These are phyloP conservation scores for Fusarium nurragi DNA, from an alignment of 2,329 filamentous ascomycete genomes.

Conservation along the genomic window DNA sequence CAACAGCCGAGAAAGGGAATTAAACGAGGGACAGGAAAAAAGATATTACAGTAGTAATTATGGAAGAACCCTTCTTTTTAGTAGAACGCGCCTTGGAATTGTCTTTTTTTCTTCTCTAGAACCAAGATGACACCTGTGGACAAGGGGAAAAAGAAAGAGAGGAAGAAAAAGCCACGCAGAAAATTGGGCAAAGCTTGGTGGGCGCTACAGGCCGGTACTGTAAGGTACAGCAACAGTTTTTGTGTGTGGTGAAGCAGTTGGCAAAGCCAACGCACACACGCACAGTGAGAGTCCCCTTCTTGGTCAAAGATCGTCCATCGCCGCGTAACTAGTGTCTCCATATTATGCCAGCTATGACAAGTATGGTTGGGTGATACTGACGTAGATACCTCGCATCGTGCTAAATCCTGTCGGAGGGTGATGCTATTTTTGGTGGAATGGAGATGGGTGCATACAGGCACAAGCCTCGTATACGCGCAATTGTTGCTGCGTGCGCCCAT, in stretches of 20 bases:
- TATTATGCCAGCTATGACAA: neutral
- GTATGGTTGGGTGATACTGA: slow-evolving; percentile 25
- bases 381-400: slow-evolving; percentile 17
- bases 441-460: neutral
- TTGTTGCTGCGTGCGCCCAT: slow-evolving; percentile 9
- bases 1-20: slow-evolving; percentile 16
- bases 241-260: neutral
- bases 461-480: slow-evolving; percentile 33
- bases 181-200: neutral
- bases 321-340: slow-evolving; percentile 31
- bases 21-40: slow-evolving; percentile 22
- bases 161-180: slow-evolving; percentile 5
- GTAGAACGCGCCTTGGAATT: neutral
- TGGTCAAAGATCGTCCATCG: slow-evolving; percentile 23
- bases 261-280: neutral
- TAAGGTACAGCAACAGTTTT: neutral
- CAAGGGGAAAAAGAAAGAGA: neutral
- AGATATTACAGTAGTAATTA: slow-evolving; percentile 2
- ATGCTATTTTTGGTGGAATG: slow-evolving; percentile 32
- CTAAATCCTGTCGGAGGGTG: slow-evolving; percentile 2
- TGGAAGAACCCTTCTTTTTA: slow-evolving; percentile 7
- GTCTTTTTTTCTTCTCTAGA: neutral
- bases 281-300: slow-evolving; percentile 13
- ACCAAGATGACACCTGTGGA: slow-evolving; percentile 29
- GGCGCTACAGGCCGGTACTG: slow-evolving; percentile 1